Evolutionary conservation across 2,329 filamentous ascomycete genomes (phyloP), one percentile per base, ranked within the genome.

Genomic region (Macroventuria anomochaeta): DNA sequence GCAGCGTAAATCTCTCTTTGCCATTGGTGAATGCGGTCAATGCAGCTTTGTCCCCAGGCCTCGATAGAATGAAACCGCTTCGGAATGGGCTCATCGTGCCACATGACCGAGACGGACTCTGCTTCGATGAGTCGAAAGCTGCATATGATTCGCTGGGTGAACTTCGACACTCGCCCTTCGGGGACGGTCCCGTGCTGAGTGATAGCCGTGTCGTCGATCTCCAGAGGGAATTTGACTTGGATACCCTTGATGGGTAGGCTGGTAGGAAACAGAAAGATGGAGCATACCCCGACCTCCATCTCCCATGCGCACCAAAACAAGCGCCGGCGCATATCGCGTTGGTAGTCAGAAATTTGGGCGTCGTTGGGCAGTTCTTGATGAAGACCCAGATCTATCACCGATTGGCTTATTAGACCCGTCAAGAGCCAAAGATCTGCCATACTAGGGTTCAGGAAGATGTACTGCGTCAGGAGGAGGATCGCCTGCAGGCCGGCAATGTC

Each of bases 221-320:
- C 70, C 13, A 68, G 42, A 1, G 71, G 70, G 31, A 70, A 74
- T 5, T 58, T 58, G 15, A 73, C 70, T 8, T 71, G 64, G 32
- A 70, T 70, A 11, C 51, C 55, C 25, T 63, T 62, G 29, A 68
- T 68, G 7, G 70, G 69, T n/a, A 74, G 50, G 33, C 62, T 70
- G 8, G 67, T 65, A 2, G 69, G 70, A 5, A 68, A 67, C 10
- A 69, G 36, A 20, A 73, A 73, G 34, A 71, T 70, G 21, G 63
- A 69, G 37, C 70, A 73, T 1, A 73, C 71, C 7, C 69, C 69
- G 13, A 72, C 68, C 43, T 74, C 71, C 71, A 73, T 73, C 37
- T 74, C 71, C 70, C 70, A 74, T 12, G 70, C 70, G 37, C 67
- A 70, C 71, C 71, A 74, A 21, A 74, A 74, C 32, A 74, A 43